phyloP scores from a whole-genome alignment of 1,284 basidiomycete genomes.

The Butyriboletus regius region DNA sequence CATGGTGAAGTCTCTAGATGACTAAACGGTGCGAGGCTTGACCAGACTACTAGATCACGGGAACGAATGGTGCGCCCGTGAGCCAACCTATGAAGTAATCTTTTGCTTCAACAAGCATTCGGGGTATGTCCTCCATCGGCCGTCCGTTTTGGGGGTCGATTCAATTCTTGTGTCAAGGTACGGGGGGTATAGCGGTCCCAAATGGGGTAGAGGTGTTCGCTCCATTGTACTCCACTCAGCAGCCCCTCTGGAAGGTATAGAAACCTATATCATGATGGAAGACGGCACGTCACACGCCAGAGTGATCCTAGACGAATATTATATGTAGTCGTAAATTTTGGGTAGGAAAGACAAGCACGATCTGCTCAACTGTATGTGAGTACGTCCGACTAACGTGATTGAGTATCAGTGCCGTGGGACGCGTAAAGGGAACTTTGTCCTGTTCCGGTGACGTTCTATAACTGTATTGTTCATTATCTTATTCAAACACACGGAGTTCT shows the following conservation, averaged over 20 bases:
- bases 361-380: background rate
- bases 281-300: conserved; percentile 42
- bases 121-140: conserved; percentile 39
- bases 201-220: conserved; percentile 61
- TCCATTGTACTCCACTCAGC: conserved; percentile 52
- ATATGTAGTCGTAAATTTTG: conserved; percentile 3
- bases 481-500: too few relatives aligned
- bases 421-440: too few relatives aligned
- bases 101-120: conserved; percentile 71
- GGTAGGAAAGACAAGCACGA: background rate
- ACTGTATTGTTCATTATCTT: too few relatives aligned
- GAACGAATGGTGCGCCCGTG: conserved; percentile 65
- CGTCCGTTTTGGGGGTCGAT: background rate
- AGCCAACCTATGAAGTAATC: conserved; percentile 51
- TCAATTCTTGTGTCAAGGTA: conserved; percentile 38
- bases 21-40: background rate
- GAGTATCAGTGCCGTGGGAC: too few relatives aligned
- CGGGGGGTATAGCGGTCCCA: conserved; percentile 49
- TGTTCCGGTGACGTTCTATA: too few relatives aligned
- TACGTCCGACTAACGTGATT: background rate
- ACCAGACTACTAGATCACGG: conserved; percentile 52
- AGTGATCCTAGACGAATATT: conserved; percentile 22
- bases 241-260: conserved; percentile 38
- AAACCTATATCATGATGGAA: conserved; percentile 59
- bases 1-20: conserved; percentile 40